phyloP scores from a whole-genome alignment of 768 basidiomycete species.

The Tulasnella sp. region DNA sequence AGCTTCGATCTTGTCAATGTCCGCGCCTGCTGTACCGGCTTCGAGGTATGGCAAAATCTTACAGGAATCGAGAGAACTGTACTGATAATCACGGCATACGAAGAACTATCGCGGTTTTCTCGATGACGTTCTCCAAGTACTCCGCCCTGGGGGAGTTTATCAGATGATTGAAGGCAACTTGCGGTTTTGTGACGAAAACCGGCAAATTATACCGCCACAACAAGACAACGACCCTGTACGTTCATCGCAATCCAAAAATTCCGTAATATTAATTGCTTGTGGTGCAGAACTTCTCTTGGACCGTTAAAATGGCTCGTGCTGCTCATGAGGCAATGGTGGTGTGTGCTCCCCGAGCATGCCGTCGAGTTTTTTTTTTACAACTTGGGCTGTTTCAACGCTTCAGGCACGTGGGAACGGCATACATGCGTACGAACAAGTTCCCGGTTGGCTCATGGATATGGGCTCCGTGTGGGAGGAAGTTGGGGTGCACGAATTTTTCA shows the following conservation, averaged over 20 bases:
- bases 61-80: neutral
- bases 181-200: conserved; percentile 8
- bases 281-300: neutral
- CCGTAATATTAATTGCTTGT: neutral
- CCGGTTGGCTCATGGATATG: neutral
- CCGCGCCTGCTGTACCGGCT: neutral
- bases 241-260: neutral
- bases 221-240: neutral
- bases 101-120: conserved; percentile 8
- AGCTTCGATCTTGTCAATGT: conserved; percentile 9
- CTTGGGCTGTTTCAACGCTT: neutral
- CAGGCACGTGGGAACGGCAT: neutral
- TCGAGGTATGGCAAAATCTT: neutral
- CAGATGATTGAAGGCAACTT: conserved; percentile 6
- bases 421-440: neutral
- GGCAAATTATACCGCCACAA: neutral
- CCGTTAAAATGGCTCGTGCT: neutral
- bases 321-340: neutral
- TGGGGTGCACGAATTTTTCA: neutral
- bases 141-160: conserved; percentile 16
- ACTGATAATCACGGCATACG: neutral
- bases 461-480: neutral
- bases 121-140: neutral
- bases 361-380: neutral
- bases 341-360: neutral